Base-by-base conservation (phyloP, 1,139 yeast genomes). In the Blastobotrys petasosporus region DNA sequence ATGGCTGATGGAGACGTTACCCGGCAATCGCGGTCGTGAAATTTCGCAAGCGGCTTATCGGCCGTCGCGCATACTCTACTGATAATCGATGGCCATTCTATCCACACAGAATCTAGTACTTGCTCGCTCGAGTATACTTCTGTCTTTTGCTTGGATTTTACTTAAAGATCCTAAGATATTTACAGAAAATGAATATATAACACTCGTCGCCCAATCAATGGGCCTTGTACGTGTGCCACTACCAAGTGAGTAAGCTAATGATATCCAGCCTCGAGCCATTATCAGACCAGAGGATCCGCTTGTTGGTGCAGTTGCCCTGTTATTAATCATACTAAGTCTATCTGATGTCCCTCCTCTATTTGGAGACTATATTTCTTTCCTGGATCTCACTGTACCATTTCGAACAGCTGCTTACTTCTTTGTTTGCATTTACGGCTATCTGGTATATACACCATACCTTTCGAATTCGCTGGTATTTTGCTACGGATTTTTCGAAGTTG, bases 311-410 rank as follows among this genome's bases (percentile, higher is more conserved):
- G 54, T 71, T 17, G 70, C 76, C 1, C 56, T 74, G 9, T 53
- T 72, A 28, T 54, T 76, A 32, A 63, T 62, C 1, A 51, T 71
- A 12, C 44, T 50, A 23, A 69, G 60, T 1, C 36, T 62, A 5
- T 51, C 62, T 3, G 71, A 67, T 44, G 43, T 65, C 9, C 54
- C 63, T 30, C 51, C 58, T 4, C 51, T 62, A 23, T 50, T 51
- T 17, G 55, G 54, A 2, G 48, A 58, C 42, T 56, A 56, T 16
- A 56, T 66, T 41, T 71, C 72, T 12, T 80, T 76, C 62, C 83
- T 86, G 58, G 85, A 82, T 57, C 70, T 81, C 5, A 63, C 41
- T 12, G 82, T 85, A 2, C 94, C 95, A 7, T 56, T 77, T 9
- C 75, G 97, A 58, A 67, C 87, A 46, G 54, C 75, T 9, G 54